Conservation (phyloP, 1,139 yeast genomes). For the Ogataea hybrid region DNA sequence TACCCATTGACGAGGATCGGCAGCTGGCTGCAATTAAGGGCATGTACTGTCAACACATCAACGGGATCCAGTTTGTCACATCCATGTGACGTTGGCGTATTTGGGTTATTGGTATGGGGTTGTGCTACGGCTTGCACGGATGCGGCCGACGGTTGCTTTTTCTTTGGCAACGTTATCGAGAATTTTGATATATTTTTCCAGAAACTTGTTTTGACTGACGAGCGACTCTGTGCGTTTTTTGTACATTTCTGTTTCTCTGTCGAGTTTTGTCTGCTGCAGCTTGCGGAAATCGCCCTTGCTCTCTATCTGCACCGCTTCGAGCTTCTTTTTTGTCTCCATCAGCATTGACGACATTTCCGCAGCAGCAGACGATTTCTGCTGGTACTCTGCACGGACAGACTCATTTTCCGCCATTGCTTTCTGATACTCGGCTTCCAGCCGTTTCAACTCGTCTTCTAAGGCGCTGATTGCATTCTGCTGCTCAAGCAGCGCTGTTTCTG, state of each 20-base stretch:
- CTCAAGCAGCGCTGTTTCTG: slow-evolving; percentile 24
- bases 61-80: slow-evolving; percentile 17
- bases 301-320: slow-evolving; percentile 36
- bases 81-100: slow-evolving; percentile 7
- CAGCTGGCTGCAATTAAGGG: slow-evolving; percentile 16
- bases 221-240: slow-evolving; percentile 34
- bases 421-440: slow-evolving; percentile 34
- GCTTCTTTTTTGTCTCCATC: slow-evolving; percentile 33
- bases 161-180: slow-evolving; percentile 43
- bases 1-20: slow-evolving; percentile 12
- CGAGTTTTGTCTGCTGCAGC: slow-evolving; percentile 40
- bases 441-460: slow-evolving; percentile 35
- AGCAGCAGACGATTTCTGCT: slow-evolving; percentile 51
- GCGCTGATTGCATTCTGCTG: slow-evolving; percentile 35
- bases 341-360: slow-evolving; percentile 45
- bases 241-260: slow-evolving; percentile 37
- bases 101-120: slow-evolving; percentile 16
- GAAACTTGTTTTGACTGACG: slow-evolving; percentile 37
- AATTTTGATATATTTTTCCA: slow-evolving; percentile 36
- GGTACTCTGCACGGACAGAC: slow-evolving; percentile 46
- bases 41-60: slow-evolving; percentile 16
- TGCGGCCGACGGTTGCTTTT: slow-evolving; percentile 17
- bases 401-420: slow-evolving; percentile 40
- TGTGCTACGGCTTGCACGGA: slow-evolving; percentile 23
- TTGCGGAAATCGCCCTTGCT: slow-evolving; percentile 44